Evolutionary conservation across 2,329 filamentous ascomycete species (phyloP).

Genomic region (Diaporthe destruens): DNA sequence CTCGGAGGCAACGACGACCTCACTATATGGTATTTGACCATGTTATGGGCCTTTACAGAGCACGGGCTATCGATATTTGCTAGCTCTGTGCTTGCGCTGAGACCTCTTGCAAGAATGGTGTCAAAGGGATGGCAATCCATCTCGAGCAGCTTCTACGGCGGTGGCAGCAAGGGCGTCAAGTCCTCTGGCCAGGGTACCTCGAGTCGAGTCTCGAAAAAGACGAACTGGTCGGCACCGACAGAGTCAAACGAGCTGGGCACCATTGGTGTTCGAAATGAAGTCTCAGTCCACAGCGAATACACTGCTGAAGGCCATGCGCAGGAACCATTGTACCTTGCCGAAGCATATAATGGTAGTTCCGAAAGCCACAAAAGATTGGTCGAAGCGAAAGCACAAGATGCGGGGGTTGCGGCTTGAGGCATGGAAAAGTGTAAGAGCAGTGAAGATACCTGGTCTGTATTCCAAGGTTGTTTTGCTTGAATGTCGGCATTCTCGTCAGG

Average conservation of each 20-base stretch:
- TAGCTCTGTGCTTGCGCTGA: slow-evolving; percentile 38
- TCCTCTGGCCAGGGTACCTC: slow-evolving; percentile 8
- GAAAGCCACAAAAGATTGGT: slow-evolving; percentile 34
- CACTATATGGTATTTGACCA: slow-evolving; percentile 27
- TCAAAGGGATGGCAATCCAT: slow-evolving; percentile 15
- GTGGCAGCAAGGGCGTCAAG: slow-evolving; percentile 17
- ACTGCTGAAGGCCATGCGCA: background rate
- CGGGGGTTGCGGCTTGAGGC: background rate
- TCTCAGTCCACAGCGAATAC: slow-evolving; percentile 21
- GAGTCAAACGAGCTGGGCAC: slow-evolving; percentile 33
- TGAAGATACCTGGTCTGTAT: background rate
- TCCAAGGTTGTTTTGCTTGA: background rate
- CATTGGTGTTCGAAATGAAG: slow-evolving; percentile 37
- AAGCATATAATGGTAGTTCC: slow-evolving; percentile 36
- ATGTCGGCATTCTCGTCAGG: too few species aligned
- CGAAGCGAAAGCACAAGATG: background rate
- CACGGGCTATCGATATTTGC: slow-evolving; percentile 41
- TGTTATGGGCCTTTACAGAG: slow-evolving; percentile 37
- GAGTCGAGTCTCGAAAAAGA: slow-evolving; percentile 19
- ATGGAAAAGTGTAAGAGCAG: background rate
- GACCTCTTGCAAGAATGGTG: slow-evolving; percentile 32
- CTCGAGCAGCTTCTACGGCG: slow-evolving; percentile 10
- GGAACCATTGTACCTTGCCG: slow-evolving; percentile 25
- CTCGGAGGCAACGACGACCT: background rate
- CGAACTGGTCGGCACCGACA: slow-evolving; percentile 12